These are phyloP conservation scores for Picea glauca DNA, from an alignment of 75 land plant genomes.

Conservation along the genomic window DNA sequence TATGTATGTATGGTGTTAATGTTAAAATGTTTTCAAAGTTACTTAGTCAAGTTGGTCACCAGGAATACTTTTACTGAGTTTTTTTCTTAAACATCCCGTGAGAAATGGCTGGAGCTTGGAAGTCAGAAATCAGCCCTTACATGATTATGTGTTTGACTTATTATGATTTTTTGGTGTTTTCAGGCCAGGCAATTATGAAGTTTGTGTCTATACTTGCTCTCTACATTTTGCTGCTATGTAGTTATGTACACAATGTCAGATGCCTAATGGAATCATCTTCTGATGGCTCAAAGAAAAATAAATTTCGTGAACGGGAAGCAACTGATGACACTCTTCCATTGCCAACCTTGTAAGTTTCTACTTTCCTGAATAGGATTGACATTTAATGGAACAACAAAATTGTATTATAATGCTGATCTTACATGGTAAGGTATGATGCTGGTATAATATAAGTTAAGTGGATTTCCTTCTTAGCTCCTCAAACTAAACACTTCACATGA, in stretches of 20 bases:
- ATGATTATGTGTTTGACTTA: neutral
- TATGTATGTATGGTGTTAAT: neutral
- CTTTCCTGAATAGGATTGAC: neutral
- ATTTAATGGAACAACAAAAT: neutral
- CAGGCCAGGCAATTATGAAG: slow-evolving; percentile 6
- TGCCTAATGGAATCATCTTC: slow-evolving; percentile 5
- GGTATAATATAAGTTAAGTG: neutral
- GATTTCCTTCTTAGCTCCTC: neutral
- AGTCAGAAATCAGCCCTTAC: neutral
- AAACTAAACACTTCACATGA: neutral
- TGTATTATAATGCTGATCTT: neutral
- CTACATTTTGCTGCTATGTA: slow-evolving; percentile 5
- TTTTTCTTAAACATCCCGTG: neutral
- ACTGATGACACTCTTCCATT: slow-evolving; percentile 54
- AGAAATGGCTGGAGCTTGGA: neutral
- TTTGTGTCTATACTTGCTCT: neutral
- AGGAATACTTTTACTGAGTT: neutral
- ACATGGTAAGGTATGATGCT: neutral
- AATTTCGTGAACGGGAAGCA: slow-evolving; percentile 62
- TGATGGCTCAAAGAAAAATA: slow-evolving; percentile 36
- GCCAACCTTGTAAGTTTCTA: slow-evolving; percentile 45
- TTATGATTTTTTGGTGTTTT: neutral
- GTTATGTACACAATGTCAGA: neutral
- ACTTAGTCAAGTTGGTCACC: neutral
- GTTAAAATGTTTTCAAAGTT: neutral